A percentile compares a stretch with the other conserved stretches of the same genome.
These are phyloP conservation scores for Halophytophthora polymorphica DNA, from an alignment of 352 stramenopile genomes.

Conservation along the genomic window DNA sequence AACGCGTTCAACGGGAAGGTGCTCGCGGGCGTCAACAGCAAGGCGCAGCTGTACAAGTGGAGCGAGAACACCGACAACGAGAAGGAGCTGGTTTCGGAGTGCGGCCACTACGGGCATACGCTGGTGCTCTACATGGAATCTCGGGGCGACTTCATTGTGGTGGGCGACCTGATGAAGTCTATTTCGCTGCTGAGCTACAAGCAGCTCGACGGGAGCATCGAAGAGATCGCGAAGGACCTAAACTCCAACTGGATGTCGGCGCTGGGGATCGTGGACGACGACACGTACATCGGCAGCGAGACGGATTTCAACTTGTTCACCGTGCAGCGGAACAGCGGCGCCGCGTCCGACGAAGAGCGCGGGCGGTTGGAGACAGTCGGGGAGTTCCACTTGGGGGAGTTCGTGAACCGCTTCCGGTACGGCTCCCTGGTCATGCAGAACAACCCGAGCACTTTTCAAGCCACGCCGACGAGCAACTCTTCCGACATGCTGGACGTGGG, in stretches of 20 bases:
- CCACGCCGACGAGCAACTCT: neutral
- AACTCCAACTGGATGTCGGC: slow-evolving; percentile 97
- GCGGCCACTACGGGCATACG: slow-evolving; percentile 94
- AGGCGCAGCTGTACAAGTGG: slow-evolving; percentile 93
- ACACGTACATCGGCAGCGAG: slow-evolving; percentile 95
- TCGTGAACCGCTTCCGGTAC: slow-evolving; percentile 94
- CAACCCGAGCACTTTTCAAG: slow-evolving; percentile 19
- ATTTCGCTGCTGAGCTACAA: slow-evolving; percentile 96
- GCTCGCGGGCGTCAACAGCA: slow-evolving; percentile 93
- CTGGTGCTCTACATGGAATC: slow-evolving; percentile 95
- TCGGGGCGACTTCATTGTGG: slow-evolving; percentile 93
- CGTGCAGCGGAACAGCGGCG: slow-evolving; percentile 90
- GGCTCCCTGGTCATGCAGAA: slow-evolving; percentile 95
- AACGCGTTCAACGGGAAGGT: slow-evolving; percentile 94
- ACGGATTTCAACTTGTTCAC: slow-evolving; percentile 96
- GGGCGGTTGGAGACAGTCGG: slow-evolving; percentile 91
- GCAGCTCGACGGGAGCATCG: slow-evolving; percentile 86
- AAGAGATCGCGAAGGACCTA: slow-evolving; percentile 95
- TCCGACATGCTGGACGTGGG: slow-evolving; percentile 59
- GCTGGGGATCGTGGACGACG: slow-evolving; percentile 92
- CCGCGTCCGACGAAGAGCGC: slow-evolving; percentile 91
- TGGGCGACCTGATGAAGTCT: slow-evolving; percentile 97
- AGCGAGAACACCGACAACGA: slow-evolving; percentile 86
- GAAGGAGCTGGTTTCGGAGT: slow-evolving; percentile 90
- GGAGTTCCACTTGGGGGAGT: slow-evolving; percentile 95